Base-by-base conservation (phyloP, 495 filamentous ascomycete genomes). In the Lentithecium fluviatile region DNA sequence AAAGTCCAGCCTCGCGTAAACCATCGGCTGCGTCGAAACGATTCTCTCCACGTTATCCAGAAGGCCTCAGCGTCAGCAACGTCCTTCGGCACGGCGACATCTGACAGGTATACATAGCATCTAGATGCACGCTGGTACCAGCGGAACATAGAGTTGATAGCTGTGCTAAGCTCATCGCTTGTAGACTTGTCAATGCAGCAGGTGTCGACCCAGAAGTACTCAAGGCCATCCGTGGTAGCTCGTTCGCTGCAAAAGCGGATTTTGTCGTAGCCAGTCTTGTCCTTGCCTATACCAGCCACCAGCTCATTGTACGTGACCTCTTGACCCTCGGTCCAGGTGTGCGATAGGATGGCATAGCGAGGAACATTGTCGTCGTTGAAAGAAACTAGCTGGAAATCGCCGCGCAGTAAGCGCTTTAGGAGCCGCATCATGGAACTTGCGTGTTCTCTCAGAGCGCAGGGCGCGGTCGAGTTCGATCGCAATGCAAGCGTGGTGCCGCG, bases 1-100 rank as follows among this genome's bases (percentile, higher is more conserved):
- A 64, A 36, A 11, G 58, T 62, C 56, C 55, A 65, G 36, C 49
- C 62, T 51, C 62, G 56, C 21, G 56, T 60, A 24, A 60, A 65
- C 62, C 62, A 64, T 64, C 60, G 45, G 49, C 60, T 64, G 4
- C 38, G 19, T 46, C 45, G 43, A 50, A 63, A 63, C 17, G 52
- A 19, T 17, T 43, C 45, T 29, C 32, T 24, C 60, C 53, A 63
- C 13, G 29, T 51, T 48, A 46, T 46, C 43, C 23, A 37, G 47
- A 51, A 52, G 26, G 43, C 29, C 34, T 49, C 17, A n/a, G 20
- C 53, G 25, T 51, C 34, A 15, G 20, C 15, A 51, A 51, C 45
- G 11, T 40, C 11, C 15, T n/a, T 42, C 10, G 17, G 21, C 3
- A 55, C 45, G 4, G 32, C 29, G 20, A 64, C 60, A 50, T 64